phyloP scores from a whole-genome alignment of 805 yeast species.

The Monosporozyma servazzii region DNA sequence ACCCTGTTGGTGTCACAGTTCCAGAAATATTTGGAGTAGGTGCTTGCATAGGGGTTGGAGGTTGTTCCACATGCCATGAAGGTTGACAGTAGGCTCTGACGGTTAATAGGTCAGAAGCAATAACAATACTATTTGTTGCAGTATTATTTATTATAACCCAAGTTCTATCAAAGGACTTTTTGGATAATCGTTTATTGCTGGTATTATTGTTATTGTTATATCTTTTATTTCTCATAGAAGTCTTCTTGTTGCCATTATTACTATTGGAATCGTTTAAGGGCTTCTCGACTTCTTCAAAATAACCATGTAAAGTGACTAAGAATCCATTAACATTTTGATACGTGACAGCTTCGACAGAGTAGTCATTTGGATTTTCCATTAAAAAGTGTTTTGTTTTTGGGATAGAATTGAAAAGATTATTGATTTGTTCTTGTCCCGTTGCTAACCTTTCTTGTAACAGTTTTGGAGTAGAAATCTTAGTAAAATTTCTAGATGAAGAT shows the following conservation, averaged over 20 bases:
- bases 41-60: background rate
- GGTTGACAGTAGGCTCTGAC: constrained; percentile 53
- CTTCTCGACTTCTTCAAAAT: constrained; percentile 56
- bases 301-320: constrained; percentile 79
- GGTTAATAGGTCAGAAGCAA: constrained; percentile 76
- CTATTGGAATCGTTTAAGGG: constrained; percentile 36
- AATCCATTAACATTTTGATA: constrained; percentile 68
- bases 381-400: constrained; percentile 78
- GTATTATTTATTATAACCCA: constrained; percentile 60
- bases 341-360: constrained; percentile 72
- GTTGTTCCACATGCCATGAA: constrained; percentile 39
- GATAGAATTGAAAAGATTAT: constrained; percentile 49
- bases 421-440: constrained; percentile 61
- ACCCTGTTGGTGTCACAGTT: constrained; percentile 6
- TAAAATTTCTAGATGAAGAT: constrained; percentile 70
- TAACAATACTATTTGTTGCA: constrained; percentile 46
- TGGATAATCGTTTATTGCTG: constrained; percentile 34
- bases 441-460: constrained; percentile 52
- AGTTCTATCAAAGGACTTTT: constrained; percentile 79
- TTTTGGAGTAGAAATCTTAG: constrained; percentile 47
- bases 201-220: constrained; percentile 24
- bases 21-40: background rate
- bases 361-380: constrained; percentile 50
- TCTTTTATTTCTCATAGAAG: constrained; percentile 19
- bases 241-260: constrained; percentile 14